Percentiles rank a stretch among this genome's conserved stretches.
Evolutionary conservation across 2,329 filamentous ascomycete species (phyloP).

Genomic region (Talaromyces sp.): DNA sequence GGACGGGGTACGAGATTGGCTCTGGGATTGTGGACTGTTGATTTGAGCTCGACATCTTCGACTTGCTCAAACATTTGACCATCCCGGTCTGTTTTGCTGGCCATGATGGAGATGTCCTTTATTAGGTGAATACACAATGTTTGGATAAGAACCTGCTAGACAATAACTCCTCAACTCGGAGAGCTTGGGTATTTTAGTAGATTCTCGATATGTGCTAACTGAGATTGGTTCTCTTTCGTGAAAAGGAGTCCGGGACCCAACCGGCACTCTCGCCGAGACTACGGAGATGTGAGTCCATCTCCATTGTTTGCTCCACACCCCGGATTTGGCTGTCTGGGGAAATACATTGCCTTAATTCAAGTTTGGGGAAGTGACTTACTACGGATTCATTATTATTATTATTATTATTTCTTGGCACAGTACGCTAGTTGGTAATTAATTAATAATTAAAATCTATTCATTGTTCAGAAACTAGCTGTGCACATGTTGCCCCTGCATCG

Average conservation of each 20-base stretch:
- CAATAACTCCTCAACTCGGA: not conserved
- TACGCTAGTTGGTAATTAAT: not conserved
- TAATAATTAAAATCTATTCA: not conserved
- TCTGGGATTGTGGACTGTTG: not conserved
- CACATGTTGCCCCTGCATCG: conserved; percentile 42
- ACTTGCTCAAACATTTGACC: conserved; percentile 1
- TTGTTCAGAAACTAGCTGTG: not conserved
- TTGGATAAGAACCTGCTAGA: not conserved
- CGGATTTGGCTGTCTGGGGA: not conserved
- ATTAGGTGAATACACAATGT: not conserved
- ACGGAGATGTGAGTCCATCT: not conserved
- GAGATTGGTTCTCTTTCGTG: not conserved
- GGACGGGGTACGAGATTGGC: conserved; percentile 2
- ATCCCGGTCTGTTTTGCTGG: conserved; percentile 1
- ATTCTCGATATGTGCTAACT: not conserved
- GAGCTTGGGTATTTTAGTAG: not conserved
- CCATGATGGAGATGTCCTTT: not conserved
- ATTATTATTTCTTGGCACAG: not conserved
- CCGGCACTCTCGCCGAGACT: not conserved
- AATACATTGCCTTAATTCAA: not conserved
- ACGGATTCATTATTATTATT: not conserved
- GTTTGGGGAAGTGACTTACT: not conserved
- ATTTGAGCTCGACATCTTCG: conserved; percentile 7
- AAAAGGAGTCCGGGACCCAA: not conserved
- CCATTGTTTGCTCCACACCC: not conserved